Percentiles rank a stretch among this genome's conserved stretches.
Conservation (phyloP, 2,329 filamentous ascomycete genomes). For the Cytospora leucostoma region DNA sequence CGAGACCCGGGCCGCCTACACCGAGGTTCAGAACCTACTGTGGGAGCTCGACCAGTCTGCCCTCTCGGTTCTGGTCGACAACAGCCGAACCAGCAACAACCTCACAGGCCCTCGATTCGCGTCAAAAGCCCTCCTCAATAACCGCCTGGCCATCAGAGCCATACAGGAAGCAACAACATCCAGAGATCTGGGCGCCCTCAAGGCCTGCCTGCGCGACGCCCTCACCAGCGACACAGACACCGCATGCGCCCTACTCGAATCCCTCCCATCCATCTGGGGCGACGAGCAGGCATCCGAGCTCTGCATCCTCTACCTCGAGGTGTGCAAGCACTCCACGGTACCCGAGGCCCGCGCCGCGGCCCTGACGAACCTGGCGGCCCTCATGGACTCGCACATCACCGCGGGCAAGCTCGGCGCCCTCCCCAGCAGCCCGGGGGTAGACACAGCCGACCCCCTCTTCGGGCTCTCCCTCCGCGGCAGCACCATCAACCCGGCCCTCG, state of each 20-base stretch:
- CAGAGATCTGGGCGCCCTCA: constrained; percentile 30
- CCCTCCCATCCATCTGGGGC: constrained; percentile 37
- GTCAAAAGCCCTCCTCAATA: constrained; percentile 41
- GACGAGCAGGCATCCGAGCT: constrained; percentile 37
- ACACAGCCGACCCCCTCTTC: constrained; percentile 41
- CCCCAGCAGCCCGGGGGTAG: constrained; percentile 35
- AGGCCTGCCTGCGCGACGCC: constrained; percentile 39
- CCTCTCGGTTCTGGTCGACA: background rate
- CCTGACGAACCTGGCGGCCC: constrained; percentile 48
- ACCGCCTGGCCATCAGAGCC: constrained; percentile 41
- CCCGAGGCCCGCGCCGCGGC: constrained; percentile 51
- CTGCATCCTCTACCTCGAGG: constrained; percentile 46
- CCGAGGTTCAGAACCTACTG: constrained; percentile 49
- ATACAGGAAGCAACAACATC: constrained; percentile 38
- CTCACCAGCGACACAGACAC: constrained; percentile 45
- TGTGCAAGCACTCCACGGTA: constrained; percentile 41
- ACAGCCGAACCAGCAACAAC: background rate
- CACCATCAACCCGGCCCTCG: constrained; percentile 50
- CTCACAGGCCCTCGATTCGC: constrained; percentile 3
- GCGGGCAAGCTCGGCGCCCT: constrained; percentile 34
- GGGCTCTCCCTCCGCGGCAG: constrained; percentile 39
- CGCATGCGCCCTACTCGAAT: constrained; percentile 44
- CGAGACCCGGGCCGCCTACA: constrained; percentile 48
- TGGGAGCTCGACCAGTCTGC: constrained; percentile 34
- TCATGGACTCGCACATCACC: constrained; percentile 46